These are phyloP conservation scores for Trifolium subterraneum DNA, from an alignment of 306 rosid species.

Conservation along the genomic window DNA sequence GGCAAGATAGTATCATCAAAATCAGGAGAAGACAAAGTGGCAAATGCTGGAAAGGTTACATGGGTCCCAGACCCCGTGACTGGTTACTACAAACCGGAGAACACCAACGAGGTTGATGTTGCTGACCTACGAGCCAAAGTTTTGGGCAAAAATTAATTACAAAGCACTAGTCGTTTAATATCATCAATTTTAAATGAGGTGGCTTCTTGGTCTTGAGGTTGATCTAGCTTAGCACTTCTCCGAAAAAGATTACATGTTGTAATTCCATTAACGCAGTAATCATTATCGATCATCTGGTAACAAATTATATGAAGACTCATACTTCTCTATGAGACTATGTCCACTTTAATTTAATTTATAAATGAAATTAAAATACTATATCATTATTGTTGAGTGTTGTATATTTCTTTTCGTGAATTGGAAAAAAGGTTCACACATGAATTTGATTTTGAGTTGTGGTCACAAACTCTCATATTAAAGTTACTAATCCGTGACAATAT, in stretches of 20 bases:
- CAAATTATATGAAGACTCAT: too few relatives aligned
- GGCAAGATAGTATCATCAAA: conserved; percentile 41
- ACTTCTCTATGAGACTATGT: too few relatives aligned
- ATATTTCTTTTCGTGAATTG: not conserved
- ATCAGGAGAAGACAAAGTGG: conserved; percentile 51
- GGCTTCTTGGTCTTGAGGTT: not conserved
- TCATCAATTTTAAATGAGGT: too few relatives aligned
- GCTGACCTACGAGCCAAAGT: conserved; percentile 69
- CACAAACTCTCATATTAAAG: not conserved
- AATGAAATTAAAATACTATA: conserved; percentile 4
- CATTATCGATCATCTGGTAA: too few relatives aligned
- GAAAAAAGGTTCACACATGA: not conserved
- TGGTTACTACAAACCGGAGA: conserved; percentile 85
- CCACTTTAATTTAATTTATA: not conserved
- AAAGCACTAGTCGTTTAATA: not conserved
- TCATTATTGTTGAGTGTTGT: not conserved
- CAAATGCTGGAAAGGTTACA: conserved; percentile 57
- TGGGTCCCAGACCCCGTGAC: conserved; percentile 95
- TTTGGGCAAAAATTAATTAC: conserved; percentile 43
- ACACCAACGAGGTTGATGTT: conserved; percentile 64
- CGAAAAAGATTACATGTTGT: too few relatives aligned
- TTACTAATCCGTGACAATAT: conserved; percentile 22
- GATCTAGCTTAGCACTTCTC: not conserved
- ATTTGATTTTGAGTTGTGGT: not conserved
- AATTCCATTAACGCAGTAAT: too few relatives aligned